Base-by-base conservation (phyloP, 768 basidiomycete species). In the Pleurotus tuber-regium region DNA sequence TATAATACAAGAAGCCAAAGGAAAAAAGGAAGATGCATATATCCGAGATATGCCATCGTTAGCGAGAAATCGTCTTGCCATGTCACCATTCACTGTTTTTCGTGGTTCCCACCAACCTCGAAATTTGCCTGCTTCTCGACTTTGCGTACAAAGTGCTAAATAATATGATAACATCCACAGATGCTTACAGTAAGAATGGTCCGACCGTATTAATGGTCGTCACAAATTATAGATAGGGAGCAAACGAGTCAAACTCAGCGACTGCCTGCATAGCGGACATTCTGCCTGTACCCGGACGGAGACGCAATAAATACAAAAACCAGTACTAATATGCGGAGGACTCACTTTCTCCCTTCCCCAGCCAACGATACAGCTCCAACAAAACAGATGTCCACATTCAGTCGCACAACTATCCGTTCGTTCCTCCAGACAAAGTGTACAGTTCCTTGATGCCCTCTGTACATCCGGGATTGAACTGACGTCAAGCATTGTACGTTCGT, bases 311-410 rank as follows among this genome's bases (percentile, higher is more conserved):
- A 21, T 59, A 36, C 8, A 31, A 49, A 4, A 16, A n/a, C n/a
- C n/a, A n/a, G n/a, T n/a, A n/a, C n/a, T n/a, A n/a, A n/a, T n/a
- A n/a, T 35, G 44, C 36, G 14, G 12, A 30, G 12, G 5, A 59
- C 69, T 46, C 51, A 86, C 87, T 81, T 92, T 94, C 65, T 94
- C 92, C 63, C 86, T 73, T 11, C 87, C 90, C 92, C 92, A 94
- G 8, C 85, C 88, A 38, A 89, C 82, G 33, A 94, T 89, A 59
- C 92, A 94, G 58, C 76, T 83, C 92, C 92, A 94, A 58, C 91
- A 92, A 63, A 93, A 94, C 40, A 94, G 61, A 65, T 94, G 92
- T 0, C 92, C 92, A 57, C 92, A 94, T 64, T 93, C 92, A 0
- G 92, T 94, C 24, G 86, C 82, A 62, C 84, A 86, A 57, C 83